phyloP scores from a whole-genome alignment of 495 filamentous ascomycete species.

The Tuber calosporum region DNA sequence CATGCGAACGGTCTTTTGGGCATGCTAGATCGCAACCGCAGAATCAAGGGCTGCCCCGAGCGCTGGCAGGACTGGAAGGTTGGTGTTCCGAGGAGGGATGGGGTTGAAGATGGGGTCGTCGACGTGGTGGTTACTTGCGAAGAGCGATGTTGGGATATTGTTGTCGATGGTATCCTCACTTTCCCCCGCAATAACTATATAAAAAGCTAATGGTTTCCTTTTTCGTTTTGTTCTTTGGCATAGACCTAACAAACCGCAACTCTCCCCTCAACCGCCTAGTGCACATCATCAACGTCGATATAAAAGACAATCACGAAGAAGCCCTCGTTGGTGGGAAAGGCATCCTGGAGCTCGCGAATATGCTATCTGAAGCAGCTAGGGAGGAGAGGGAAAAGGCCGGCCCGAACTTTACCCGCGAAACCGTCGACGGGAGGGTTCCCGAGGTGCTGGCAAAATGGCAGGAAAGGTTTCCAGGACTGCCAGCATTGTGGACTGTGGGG shows the following conservation, averaged over 20 bases:
- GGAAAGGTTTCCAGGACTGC: constrained; percentile 83
- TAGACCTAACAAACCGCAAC: constrained; percentile 74
- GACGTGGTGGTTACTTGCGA: constrained; percentile 97
- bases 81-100: constrained; percentile 71
- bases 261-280: constrained; percentile 79
- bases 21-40: constrained; percentile 88
- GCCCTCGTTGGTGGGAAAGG: constrained; percentile 82
- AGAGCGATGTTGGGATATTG: constrained; percentile 97
- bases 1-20: constrained; percentile 83
- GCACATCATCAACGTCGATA: constrained; percentile 96
- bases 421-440: constrained; percentile 89
- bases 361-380: constrained; percentile 70
- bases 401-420: constrained; percentile 57
- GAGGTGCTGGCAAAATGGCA: constrained; percentile 95
- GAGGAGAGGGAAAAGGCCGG: constrained; percentile 62
- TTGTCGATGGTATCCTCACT: constrained; percentile 57
- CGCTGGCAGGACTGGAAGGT: constrained; percentile 97
- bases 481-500: constrained; percentile 86
- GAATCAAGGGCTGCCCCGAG: constrained; percentile 90
- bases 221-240: background rate
- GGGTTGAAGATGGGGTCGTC: constrained; percentile 81
- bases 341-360: constrained; percentile 84
- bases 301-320: constrained; percentile 97
- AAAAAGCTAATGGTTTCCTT: background rate
- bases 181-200: background rate